Base-by-base conservation (phyloP, 2,329 filamentous ascomycete genomes). In the Aspergillus hortae region DNA sequence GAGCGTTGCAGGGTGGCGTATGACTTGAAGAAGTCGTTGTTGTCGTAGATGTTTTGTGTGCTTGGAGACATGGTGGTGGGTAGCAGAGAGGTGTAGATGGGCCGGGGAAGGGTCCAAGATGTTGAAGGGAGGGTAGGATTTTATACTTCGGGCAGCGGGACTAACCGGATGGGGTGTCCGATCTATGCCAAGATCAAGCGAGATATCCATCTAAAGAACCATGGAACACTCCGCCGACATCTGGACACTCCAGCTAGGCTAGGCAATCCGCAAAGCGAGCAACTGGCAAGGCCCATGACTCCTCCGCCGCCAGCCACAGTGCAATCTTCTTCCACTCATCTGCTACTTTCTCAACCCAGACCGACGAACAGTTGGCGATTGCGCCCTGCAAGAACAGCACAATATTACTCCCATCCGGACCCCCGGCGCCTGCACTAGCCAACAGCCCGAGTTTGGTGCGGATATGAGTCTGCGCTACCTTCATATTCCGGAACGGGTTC, bases 1-100 rank as follows among this genome's bases (percentile, higher is more conserved):
- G 74, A 74, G 15, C 76, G 69, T 14, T 70, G 69, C n/a, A 76
- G 68, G 21, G 67, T 61, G 47, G 66, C 66, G 60, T 77, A 78
- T 46, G 71, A 63, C 45, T 74, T 53, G 68, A 80, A 74, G 66
- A 80, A 73, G 49, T 69, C 54, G 33, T 64, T 53, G 27, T 67
- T 58, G 53, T 77, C 73, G 59, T 77, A 77, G 45, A 76, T 56
- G 19, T 61, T 61, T 35, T 61, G 56, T 2, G 61, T 45, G 17
- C 23, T 11, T 14, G 32, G 35, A 23, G 48, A 45, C 42, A 51
- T 51, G 15, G 35, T 51, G 42, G 9, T 23, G 23, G 6, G 23
- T 1, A 23, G 23, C 23, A 23, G 14, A 1, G 10, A 41, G 38
- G 12, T 41, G 1, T 1, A 11, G 17, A 12, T 41, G 14, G 9